Base-by-base conservation (phyloP, 257 asterid species). In the Nicotiana tomentosiformis region DNA sequence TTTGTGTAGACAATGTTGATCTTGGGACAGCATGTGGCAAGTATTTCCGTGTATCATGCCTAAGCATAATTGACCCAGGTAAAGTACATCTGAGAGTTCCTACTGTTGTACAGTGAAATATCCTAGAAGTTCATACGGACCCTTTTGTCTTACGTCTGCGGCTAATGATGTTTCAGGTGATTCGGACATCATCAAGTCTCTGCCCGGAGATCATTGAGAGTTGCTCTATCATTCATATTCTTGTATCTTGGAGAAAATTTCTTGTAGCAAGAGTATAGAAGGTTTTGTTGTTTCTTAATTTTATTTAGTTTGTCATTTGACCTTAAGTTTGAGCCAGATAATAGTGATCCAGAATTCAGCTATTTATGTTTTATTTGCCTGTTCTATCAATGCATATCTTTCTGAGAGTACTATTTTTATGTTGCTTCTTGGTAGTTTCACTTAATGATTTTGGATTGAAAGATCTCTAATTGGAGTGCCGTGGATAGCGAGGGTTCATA, bases 51-150 rank as follows among this genome's bases (percentile, higher is more conserved):
- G 90, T 88, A 29, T 88, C 89, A 10, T 88, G 91, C 86, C 91
- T 88, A 43, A 87, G 91, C 85, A 86, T 88, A 77, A 15, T 87
- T n/a, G 91, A 89, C 84, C 89, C 89, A 82, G 91, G 91, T 89
- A 80, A 11, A 65, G n/a, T 29, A 26, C 9, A 26, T 65, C 12
- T 26, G 10, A 5, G n/a, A 26, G 57, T 53, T 53, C 5, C 35
- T 23, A 10, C 35, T 29, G 12, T 20, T 20, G 67, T 61, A 61
- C 16, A 62, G 1, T 23, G 16, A 26, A 62, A 26, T 26, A 8
- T 35, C 76, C 55, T 69, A 12, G 29, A 62, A 55, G 7, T 49
- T 32, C 16, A 76, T 15, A 51, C 9, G 30, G 5, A 60, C 2
- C 43, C 8, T 16, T 32, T 62, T 26, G 68, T 60, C 81, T 77